Base-by-base conservation (phyloP, 257 asterid genomes). In the Fraxinus americana region DNA sequence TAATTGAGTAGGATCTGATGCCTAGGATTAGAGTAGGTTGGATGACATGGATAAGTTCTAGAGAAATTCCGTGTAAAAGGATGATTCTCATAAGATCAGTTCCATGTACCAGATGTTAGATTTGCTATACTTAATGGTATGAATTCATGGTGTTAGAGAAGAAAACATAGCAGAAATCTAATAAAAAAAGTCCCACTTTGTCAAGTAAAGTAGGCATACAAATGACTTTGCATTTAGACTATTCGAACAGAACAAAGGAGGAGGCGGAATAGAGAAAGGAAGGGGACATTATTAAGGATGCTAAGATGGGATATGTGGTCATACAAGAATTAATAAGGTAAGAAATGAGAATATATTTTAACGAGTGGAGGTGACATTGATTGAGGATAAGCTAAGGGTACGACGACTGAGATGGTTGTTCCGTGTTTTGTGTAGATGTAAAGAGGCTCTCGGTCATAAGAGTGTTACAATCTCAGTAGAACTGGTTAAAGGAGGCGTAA, bases 1-100 rank as follows among this genome's bases (percentile, higher is more conserved):
- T 17, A 25, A 63, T 63, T 27, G 17, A 7, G 13, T 8, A 27
- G 69, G 36, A 25, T 23, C 35, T 63, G 21, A 23, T 63, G 30
- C 32, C 27, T 27, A 4, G 69, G 27, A 25, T 48, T 35, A 32
- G 21, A 12, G 68, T 29, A 78, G 78, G 73, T 79, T 73, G 66
- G 59, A 63, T 9, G 5, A 63, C 19, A 63, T 63, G 35, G 69
- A 27, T 63, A 12, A 25, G n/a, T 63, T 23, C 17, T 63, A 12
- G 34, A 63, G 69, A 27, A 63, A 25, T 63, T 63, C 35, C 14
- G 8, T 63, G 19, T 63, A 27, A 63, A 25, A 25, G 5, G 19
- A 25, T 27, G 19, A 59, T n/a, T 9, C 29, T 21, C 29, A n/a
- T 3, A 63, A 63, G 12, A 7, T 23, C 17, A 63, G n/a, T 63